Conservation (phyloP, 345 rosid genomes). For the Rhodomyrtus tomentosa region DNA sequence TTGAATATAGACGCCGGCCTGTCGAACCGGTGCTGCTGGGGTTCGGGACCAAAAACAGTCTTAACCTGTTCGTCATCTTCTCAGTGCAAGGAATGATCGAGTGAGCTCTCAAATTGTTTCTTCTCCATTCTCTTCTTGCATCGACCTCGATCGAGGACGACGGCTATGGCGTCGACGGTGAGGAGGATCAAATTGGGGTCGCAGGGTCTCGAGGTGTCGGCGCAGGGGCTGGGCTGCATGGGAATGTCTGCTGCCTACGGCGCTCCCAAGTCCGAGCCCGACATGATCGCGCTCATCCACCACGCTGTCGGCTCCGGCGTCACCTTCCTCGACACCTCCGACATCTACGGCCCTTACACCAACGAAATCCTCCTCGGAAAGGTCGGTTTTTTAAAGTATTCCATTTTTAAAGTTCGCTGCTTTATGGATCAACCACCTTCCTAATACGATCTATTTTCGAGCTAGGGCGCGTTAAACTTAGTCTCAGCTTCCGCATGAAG, state of each 20-base stretch:
- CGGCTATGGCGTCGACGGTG: neutral
- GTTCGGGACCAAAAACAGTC: too few relatives aligned
- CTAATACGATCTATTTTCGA: too few relatives aligned
- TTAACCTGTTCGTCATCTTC: neutral
- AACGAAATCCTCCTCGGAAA: constrained; percentile 42
- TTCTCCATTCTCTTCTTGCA: neutral
- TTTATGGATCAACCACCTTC: too few relatives aligned
- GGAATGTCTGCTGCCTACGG: constrained; percentile 10
- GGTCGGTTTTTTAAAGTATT: neutral
- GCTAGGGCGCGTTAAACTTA: neutral
- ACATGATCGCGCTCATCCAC: constrained; percentile 37
- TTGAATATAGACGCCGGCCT: too few relatives aligned
- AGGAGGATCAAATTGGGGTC: neutral
- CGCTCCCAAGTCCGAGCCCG: constrained; percentile 33
- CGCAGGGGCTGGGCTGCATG: neutral
- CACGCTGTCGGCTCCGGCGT: constrained; percentile 31
- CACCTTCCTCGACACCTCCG: constrained; percentile 42
- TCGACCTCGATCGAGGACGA: neutral
- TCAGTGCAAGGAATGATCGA: neutral
- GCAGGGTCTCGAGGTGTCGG: neutral
- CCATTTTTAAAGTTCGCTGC: too few relatives aligned
- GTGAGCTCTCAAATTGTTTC: neutral
- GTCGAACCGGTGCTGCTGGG: too few relatives aligned
- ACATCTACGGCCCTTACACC: constrained; percentile 28
- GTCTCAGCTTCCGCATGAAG: neutral